Conservation (phyloP, 208 protist species). For the Trypanosoma brucei region DNA sequence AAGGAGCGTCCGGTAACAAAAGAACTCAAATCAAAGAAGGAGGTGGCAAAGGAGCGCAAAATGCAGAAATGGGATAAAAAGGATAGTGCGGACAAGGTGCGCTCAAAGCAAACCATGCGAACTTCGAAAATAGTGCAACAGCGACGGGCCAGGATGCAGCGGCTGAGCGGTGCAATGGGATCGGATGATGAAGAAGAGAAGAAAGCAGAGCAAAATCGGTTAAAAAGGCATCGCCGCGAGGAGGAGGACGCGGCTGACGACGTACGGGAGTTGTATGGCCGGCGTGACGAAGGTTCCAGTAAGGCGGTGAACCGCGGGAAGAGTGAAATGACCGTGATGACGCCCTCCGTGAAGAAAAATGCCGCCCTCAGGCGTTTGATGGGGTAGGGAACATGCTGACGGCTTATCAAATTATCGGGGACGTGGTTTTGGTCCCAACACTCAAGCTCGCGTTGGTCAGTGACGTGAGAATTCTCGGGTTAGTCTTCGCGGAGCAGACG, state of each 20-base stretch:
- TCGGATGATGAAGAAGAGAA: conserved; percentile 12
- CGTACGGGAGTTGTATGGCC: conserved; percentile 33
- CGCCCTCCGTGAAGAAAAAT: conserved; percentile 16
- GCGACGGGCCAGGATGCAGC: conserved; percentile 28
- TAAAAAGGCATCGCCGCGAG: conserved; percentile 32
- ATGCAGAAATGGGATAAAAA: conserved; percentile 90
- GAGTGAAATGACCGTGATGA: neutral
- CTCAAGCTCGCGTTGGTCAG: too few species aligned
- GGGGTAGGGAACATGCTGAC: conserved; percentile 2
- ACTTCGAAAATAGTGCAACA: conserved; percentile 61
- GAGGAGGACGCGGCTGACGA: conserved; percentile 54
- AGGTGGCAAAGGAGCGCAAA: conserved; percentile 68
- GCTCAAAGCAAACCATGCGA: conserved; percentile 83
- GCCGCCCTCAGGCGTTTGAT: conserved; percentile 42
- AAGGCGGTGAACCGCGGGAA: neutral
- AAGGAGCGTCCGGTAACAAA: conserved; percentile 67
- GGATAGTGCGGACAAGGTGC: conserved; percentile 82
- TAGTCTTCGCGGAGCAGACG: too few species aligned
- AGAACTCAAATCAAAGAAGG: conserved; percentile 68
- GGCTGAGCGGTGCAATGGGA: conserved; percentile 22
- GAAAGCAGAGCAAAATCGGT: neutral
- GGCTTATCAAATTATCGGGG: too few species aligned
- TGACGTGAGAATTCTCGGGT: too few species aligned
- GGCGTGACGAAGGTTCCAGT: neutral
- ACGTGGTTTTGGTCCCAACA: too few species aligned